Evolutionary conservation across 1,139 yeast genomes (phyloP), one percentile per base, ranked within the genome.

Genomic region (Ogataea hybrid): DNA sequence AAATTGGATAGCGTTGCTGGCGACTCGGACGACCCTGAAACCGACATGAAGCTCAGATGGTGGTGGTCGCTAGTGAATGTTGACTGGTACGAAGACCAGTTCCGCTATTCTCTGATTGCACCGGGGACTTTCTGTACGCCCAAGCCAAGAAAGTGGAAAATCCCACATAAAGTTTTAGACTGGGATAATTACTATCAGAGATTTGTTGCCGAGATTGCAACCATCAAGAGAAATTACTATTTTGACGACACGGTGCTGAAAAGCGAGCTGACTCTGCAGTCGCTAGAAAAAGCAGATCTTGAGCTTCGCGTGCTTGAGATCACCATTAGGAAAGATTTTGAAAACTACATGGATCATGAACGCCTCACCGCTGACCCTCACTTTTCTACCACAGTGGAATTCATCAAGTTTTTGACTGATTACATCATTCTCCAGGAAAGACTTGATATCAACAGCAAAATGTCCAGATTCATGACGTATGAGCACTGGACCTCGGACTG

Each of bases 11-110:
- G 52, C 29, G 41, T 58, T 4, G 47, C 44, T 7, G 41, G 37
- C 44, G 32, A 41, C 48, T 37, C 39, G 2, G 38, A 39, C 18
- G 43, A 47, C 11, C 37, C 53, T 20, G 62, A 61, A 22, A 47
- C 56, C 22, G 66, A 63, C 33, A 38, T 62, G 12, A 58, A 62
- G 28, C 51, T 64, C 18, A 33, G 65, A 22, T 50, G 61, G n/a
- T 64, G 69, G 66, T 67, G 69, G 70, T 32, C 58, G 2, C 50
- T 65, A 20, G 57, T 64, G 6, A 56, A 54, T 11, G 46, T 57
- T 23, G 71, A 67, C 46, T 67, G 71, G 71, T 53, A 57, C 30
- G 68, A 67, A 37, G 63, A 57, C 32, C 48, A 54, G 21, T 59
- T 57, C 30, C 42, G 67, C 15, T 50, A 51, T 30, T 49, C 59